Evolutionary conservation across 2,329 filamentous ascomycete genomes (phyloP).

Genomic region (Decorospora gaudefroyi): DNA sequence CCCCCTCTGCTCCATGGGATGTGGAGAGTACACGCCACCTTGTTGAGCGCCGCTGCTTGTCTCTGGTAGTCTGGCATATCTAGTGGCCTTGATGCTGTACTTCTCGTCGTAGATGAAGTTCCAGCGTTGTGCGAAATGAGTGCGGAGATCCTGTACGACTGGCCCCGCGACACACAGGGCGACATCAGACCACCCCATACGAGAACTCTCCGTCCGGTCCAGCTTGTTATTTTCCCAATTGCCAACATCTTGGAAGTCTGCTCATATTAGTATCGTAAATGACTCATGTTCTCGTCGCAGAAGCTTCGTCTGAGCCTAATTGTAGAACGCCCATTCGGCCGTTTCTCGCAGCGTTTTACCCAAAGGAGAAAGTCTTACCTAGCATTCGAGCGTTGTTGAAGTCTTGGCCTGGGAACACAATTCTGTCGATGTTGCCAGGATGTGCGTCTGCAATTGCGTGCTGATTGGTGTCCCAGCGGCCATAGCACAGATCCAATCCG

Average conservation of each 20-base stretch:
- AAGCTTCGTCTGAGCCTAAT: no score
- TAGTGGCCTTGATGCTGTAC: constrained; percentile 64
- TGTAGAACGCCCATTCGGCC: no score
- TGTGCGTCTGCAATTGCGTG: constrained; percentile 86
- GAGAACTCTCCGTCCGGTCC: constrained; percentile 74
- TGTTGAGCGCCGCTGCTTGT: constrained; percentile 41
- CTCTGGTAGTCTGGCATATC: constrained; percentile 51
- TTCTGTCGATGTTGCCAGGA: constrained; percentile 72
- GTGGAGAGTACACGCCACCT: constrained; percentile 51
- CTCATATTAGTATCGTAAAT: constrained; percentile 17
- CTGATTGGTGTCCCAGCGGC: constrained; percentile 83
- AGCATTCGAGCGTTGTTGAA: constrained; percentile 87
- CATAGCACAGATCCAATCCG: constrained; percentile 83
- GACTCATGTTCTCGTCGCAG: not conserved
- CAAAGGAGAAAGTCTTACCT: constrained; percentile 54
- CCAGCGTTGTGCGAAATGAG: constrained; percentile 85
- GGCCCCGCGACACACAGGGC: constrained; percentile 75
- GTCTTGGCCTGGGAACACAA: constrained; percentile 86
- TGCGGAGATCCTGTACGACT: constrained; percentile 72
- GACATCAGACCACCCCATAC: constrained; percentile 94
- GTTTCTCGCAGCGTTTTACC: no score
- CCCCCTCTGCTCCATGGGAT: constrained; percentile 40
- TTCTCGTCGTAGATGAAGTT: constrained; percentile 89
- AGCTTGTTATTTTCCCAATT: constrained; percentile 87
- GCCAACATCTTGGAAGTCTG: constrained; percentile 72